phyloP scores from a whole-genome alignment of 2,329 filamentous ascomycete species.

The Arthrobotrys conoides region DNA sequence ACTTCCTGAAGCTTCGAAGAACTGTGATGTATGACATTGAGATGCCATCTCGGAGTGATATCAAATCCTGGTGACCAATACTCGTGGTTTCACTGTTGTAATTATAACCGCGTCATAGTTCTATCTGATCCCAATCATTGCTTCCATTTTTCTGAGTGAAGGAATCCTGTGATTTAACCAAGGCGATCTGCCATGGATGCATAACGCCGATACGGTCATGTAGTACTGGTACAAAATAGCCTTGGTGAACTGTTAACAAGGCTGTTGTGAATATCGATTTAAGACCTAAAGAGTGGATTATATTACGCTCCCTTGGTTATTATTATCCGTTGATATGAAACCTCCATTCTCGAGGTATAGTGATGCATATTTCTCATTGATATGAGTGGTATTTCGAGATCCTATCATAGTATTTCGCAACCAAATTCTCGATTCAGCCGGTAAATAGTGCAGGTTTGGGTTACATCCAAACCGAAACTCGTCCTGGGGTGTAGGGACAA shows the following conservation, averaged over 20 bases:
- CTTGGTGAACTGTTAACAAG: too few species aligned
- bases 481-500: not conserved
- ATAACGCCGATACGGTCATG: conserved; percentile 4
- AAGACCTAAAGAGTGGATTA: not conserved
- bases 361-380: not conserved
- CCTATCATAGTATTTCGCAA: not conserved
- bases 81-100: not conserved
- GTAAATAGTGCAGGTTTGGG: conserved; percentile 2
- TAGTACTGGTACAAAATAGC: conserved; percentile 7
- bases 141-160: not conserved
- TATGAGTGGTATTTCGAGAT: not conserved
- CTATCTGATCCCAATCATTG: not conserved
- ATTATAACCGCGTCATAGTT: not conserved
- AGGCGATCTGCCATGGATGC: not conserved
- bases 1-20: not conserved
- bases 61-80: not conserved
- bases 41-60: conserved; percentile 4
- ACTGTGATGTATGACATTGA: conserved; percentile 1
- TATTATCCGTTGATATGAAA: conserved; percentile 11
- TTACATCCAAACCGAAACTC: conserved; percentile 8
- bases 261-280: not conserved
- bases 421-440: not conserved
- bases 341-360: conserved; percentile 9
- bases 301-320: not conserved
- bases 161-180: not conserved